Evolutionary conservation across 2,329 filamentous ascomycete genomes (phyloP).

Genomic region (Talaromyces marneffei): DNA sequence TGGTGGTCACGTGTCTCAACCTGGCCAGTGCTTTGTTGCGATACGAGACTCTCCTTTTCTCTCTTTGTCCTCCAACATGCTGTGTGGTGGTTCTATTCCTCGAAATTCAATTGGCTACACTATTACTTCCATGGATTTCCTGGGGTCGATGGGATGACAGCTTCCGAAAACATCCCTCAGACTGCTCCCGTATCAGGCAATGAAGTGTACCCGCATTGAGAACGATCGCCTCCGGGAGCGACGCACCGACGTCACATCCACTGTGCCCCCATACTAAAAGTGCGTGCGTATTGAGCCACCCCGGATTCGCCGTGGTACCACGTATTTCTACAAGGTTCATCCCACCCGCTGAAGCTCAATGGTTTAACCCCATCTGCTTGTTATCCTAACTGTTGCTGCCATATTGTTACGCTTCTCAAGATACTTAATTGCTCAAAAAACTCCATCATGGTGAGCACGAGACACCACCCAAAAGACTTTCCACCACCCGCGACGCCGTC

Average conservation of each 20-base stretch:
- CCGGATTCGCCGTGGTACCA: background rate
- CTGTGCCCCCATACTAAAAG: background rate
- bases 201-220: background rate
- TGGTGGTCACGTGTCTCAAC: background rate
- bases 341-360: background rate
- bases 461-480: slow-evolving; percentile 50
- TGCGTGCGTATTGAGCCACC: background rate
- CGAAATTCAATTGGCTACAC: background rate
- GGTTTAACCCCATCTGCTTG: too few relatives aligned
- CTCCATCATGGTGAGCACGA: slow-evolving; percentile 50
- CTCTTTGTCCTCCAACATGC: too few relatives aligned
- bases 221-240: slow-evolving; percentile 3
- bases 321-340: background rate
- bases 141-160: background rate
- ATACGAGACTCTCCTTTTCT: background rate
- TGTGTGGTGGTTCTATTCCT: too few relatives aligned
- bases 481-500: slow-evolving; percentile 29
- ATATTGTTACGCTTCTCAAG: background rate
- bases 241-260: slow-evolving; percentile 6
- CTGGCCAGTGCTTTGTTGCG: background rate
- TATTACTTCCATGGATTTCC: too few relatives aligned
- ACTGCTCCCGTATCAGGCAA: background rate
- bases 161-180: background rate
- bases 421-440: background rate
- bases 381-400: too few relatives aligned